These are phyloP conservation scores for Fusarium citri DNA, from an alignment of 2,329 filamentous ascomycete genomes.

Conservation along the genomic window DNA sequence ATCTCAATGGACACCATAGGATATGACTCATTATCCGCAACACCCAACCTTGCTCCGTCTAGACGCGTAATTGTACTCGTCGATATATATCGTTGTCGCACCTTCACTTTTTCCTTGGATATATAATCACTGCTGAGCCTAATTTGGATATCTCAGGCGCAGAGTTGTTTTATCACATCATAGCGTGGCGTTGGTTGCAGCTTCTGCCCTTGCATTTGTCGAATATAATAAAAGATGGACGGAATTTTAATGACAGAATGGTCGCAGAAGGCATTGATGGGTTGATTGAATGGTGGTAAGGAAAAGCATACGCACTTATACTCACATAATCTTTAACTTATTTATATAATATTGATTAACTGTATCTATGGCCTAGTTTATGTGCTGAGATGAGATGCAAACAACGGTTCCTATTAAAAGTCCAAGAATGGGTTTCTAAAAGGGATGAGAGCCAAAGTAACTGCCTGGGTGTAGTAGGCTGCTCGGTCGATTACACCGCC, in stretches of 20 bases:
- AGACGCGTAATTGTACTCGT: background rate
- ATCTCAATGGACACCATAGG: background rate
- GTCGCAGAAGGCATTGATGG: background rate
- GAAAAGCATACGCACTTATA: slow-evolving; percentile 21
- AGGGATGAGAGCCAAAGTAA: slow-evolving; percentile 56
- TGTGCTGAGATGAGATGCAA: background rate
- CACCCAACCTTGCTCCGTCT: slow-evolving; percentile 1
- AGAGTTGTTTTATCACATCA: slow-evolving; percentile 1
- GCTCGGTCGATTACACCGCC: slow-evolving; percentile 52
- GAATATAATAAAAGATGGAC: slow-evolving; percentile 15
- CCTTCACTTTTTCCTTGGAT: background rate
- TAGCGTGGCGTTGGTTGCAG: slow-evolving; percentile 36
- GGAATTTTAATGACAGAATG: slow-evolving; percentile 20
- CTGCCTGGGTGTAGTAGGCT: slow-evolving; percentile 54
- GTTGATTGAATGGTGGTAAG: background rate
- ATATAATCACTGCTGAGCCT: background rate
- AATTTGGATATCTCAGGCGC: background rate
- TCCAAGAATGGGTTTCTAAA: slow-evolving; percentile 52
- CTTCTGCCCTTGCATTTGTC: slow-evolving; percentile 3
- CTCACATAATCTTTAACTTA: slow-evolving; percentile 17
- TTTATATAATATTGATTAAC: background rate
- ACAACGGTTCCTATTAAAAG: slow-evolving; percentile 37
- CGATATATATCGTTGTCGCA: background rate
- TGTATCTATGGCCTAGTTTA: background rate
- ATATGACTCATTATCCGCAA: background rate